Conservation (phyloP, 164 flowering plant species). For the Brasenia schreberi region DNA sequence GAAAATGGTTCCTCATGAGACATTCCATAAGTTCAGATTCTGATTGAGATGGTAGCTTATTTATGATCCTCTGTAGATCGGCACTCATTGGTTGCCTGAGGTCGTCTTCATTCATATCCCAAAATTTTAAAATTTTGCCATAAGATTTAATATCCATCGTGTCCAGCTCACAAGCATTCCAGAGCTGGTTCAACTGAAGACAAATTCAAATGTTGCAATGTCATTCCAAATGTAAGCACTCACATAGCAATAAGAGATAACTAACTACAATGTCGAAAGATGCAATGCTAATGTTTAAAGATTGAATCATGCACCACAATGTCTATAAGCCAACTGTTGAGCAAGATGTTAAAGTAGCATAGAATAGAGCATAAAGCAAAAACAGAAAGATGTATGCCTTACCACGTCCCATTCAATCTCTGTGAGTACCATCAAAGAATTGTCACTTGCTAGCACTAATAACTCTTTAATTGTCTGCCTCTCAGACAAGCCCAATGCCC, state of each 20-base stretch:
- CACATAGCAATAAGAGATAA: background rate
- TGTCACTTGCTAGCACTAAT: background rate
- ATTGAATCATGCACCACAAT: background rate
- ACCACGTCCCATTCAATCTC: background rate
- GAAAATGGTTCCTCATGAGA: slow-evolving; percentile 21
- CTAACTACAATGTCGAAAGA: background rate
- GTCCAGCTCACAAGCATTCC: slow-evolving; percentile 35
- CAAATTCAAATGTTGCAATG: background rate
- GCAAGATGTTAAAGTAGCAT: background rate
- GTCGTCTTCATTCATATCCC: slow-evolving; percentile 8
- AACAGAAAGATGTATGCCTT: background rate
- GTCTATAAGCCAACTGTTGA: background rate
- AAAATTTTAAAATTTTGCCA: slow-evolving; percentile 17
- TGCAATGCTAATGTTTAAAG: background rate
- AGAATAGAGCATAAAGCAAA: background rate
- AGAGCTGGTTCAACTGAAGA: slow-evolving; percentile 43
- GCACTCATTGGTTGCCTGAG: slow-evolving; percentile 11
- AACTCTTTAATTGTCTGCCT: background rate
- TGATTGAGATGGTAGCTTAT: slow-evolving; percentile 27
- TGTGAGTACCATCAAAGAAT: background rate
- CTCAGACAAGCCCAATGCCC: background rate
- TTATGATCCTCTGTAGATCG: slow-evolving; percentile 20
- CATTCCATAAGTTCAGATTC: slow-evolving; percentile 42
- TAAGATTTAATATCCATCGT: slow-evolving; percentile 21
- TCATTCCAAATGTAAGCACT: background rate